Percentiles rank a stretch among this genome's conserved stretches.
Conservation (phyloP, 768 basidiomycete species). For the Leccinum aurantiacum region DNA sequence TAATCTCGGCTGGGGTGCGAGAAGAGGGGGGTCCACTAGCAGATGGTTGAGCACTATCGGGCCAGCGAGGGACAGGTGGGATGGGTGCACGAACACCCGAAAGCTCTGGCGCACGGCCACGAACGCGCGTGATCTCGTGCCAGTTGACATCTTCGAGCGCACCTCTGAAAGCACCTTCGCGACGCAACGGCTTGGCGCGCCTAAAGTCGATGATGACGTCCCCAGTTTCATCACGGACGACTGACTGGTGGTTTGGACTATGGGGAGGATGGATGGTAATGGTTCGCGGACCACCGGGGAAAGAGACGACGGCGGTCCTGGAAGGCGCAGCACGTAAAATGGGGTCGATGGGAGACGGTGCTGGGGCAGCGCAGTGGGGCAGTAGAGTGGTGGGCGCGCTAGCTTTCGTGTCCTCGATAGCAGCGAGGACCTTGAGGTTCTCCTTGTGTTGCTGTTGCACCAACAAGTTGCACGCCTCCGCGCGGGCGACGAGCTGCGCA, state of each 20-base stretch:
- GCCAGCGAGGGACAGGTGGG: constrained; percentile 13
- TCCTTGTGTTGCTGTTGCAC: constrained; percentile 11
- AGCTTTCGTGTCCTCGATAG: background rate
- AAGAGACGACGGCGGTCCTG: constrained; percentile 11
- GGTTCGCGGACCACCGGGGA: constrained; percentile 24
- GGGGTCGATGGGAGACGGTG: background rate
- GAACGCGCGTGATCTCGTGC: constrained; percentile 7
- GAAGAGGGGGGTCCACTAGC: background rate
- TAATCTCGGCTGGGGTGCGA: constrained; percentile 6
- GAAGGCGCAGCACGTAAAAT: background rate
- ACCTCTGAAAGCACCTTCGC: constrained; percentile 24
- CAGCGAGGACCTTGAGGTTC: constrained; percentile 1
- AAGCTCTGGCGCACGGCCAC: constrained; percentile 16
- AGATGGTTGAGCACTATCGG: constrained; percentile 5
- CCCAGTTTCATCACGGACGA: constrained; percentile 19
- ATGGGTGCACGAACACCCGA: background rate
- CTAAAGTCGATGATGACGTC: constrained; percentile 15
- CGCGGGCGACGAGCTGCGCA: background rate
- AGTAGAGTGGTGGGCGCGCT: background rate
- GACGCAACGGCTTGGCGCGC: constrained; percentile 13
- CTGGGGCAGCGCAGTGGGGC: background rate
- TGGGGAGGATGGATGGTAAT: constrained; percentile 23
- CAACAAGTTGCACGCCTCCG: constrained; percentile 6
- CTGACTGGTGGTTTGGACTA: constrained; percentile 13
- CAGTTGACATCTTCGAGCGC: constrained; percentile 8